Percentiles rank a stretch among this genome's conserved stretches.
These are phyloP conservation scores for Thozetella sp. DNA, from an alignment of 495 filamentous ascomycete genomes.

Conservation along the genomic window DNA sequence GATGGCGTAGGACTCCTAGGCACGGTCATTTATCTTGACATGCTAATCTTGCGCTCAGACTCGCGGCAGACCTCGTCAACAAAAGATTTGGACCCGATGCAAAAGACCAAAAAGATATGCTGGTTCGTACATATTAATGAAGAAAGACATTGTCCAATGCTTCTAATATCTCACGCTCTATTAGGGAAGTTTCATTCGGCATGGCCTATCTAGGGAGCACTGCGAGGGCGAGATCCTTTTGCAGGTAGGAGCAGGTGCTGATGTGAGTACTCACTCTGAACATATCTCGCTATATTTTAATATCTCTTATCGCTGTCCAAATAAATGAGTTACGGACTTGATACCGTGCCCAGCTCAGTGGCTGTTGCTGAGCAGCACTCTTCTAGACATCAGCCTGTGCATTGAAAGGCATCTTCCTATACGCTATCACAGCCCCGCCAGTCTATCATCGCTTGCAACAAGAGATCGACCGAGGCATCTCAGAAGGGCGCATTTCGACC, in stretches of 20 bases:
- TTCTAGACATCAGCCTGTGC: not conserved
- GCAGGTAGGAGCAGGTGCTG: slow-evolving; percentile 56
- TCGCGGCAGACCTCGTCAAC: slow-evolving; percentile 22
- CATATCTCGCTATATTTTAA: slow-evolving; percentile 28
- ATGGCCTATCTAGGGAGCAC: slow-evolving; percentile 11
- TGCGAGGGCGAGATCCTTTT: slow-evolving; percentile 29
- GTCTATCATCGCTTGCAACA: slow-evolving; percentile 54
- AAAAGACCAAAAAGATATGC: slow-evolving; percentile 33
- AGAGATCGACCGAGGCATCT: slow-evolving; percentile 49
- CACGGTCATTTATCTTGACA: not conserved
- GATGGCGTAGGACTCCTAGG: slow-evolving; percentile 18
- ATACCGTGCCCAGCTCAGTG: too few species aligned
- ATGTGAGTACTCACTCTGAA: slow-evolving; percentile 55
- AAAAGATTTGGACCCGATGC: slow-evolving; percentile 23
- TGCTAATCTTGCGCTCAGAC: slow-evolving; percentile 3
- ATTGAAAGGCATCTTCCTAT: slow-evolving; percentile 43
- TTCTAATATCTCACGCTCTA: not conserved
- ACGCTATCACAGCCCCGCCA: slow-evolving; percentile 40
- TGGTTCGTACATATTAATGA: slow-evolving; percentile 22
- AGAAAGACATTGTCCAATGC: too few species aligned
- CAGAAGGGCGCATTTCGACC: slow-evolving; percentile 26
- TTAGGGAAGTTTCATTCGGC: slow-evolving; percentile 14
- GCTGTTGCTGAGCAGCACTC: too few species aligned
- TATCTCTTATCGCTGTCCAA: too few species aligned
- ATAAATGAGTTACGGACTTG: too few species aligned